phyloP scores from a whole-genome alignment of 73 alveolate species.

The Blepharisma stoltei region DNA sequence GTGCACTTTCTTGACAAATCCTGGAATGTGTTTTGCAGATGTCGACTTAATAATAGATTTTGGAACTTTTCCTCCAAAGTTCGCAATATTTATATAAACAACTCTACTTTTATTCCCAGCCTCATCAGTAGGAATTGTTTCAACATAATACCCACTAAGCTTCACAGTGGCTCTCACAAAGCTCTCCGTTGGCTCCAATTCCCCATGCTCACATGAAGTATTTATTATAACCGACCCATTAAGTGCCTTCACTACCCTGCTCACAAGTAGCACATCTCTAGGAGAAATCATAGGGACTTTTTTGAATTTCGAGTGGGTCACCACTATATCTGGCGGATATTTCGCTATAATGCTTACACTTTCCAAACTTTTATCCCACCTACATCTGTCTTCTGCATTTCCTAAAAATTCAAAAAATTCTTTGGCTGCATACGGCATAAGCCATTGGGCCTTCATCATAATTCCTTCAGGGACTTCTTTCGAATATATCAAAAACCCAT shows the following conservation, averaged over 20 bases:
- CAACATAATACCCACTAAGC: conserved; percentile 1
- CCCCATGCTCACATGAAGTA: background rate
- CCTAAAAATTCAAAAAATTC: background rate
- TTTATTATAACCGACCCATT: background rate
- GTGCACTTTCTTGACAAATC: background rate
- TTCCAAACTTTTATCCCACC: conserved; percentile 21
- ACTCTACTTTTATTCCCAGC: background rate
- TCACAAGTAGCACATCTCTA: conserved; percentile 20
- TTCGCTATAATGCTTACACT: background rate
- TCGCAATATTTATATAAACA: background rate
- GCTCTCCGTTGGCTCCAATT: background rate
- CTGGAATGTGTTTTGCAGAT: conserved; percentile 14
- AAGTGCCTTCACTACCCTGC: background rate
- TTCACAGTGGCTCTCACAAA: conserved; percentile 1
- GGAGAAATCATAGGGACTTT: conserved; percentile 16
- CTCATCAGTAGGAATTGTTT: conserved; percentile 13
- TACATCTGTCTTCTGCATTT: background rate
- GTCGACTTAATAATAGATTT: background rate
- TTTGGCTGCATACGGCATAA: background rate
- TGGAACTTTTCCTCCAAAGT: background rate
- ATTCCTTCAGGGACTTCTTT: background rate
- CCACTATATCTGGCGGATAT: background rate
- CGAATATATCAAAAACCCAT: background rate
- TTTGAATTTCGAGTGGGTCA: background rate
- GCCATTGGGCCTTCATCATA: conserved; percentile 3